These are phyloP conservation scores for Suillus americanus DNA, from an alignment of 768 basidiomycete genomes.

Conservation along the genomic window DNA sequence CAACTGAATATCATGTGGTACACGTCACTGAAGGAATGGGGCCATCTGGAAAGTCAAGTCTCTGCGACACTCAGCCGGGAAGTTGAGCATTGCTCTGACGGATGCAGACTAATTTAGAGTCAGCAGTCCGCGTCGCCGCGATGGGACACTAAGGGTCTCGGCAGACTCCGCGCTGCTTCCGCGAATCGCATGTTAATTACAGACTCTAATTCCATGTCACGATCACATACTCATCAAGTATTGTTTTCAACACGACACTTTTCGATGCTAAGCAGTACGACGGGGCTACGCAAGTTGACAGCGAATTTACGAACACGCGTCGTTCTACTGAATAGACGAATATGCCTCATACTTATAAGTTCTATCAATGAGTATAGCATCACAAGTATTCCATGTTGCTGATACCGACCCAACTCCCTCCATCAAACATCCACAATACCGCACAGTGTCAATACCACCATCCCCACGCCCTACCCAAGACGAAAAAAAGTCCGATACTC, in stretches of 20 bases:
- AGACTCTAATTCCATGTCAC: too few relatives aligned
- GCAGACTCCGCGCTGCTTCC: background rate
- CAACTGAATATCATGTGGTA: background rate
- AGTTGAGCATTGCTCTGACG: background rate
- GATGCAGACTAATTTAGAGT: background rate
- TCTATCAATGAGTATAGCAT: background rate
- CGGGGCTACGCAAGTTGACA: background rate
- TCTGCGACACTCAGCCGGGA: background rate
- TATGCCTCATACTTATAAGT: background rate
- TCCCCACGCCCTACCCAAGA: constrained; percentile 1
- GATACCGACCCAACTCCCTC: background rate
- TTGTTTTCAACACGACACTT: background rate
- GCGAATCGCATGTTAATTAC: background rate
- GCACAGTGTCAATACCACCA: background rate
- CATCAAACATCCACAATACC: background rate
- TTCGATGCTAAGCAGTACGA: background rate
- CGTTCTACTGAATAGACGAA: background rate
- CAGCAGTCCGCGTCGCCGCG: too few relatives aligned
- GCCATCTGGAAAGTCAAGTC: background rate
- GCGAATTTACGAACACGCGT: background rate
- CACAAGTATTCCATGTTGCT: background rate
- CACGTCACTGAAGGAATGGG: background rate
- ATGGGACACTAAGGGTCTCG: background rate
- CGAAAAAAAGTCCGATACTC: background rate
- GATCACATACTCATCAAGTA: background rate